Conservation (phyloP, 2,329 filamentous ascomycete species). For the Penicillium oxalicum region DNA sequence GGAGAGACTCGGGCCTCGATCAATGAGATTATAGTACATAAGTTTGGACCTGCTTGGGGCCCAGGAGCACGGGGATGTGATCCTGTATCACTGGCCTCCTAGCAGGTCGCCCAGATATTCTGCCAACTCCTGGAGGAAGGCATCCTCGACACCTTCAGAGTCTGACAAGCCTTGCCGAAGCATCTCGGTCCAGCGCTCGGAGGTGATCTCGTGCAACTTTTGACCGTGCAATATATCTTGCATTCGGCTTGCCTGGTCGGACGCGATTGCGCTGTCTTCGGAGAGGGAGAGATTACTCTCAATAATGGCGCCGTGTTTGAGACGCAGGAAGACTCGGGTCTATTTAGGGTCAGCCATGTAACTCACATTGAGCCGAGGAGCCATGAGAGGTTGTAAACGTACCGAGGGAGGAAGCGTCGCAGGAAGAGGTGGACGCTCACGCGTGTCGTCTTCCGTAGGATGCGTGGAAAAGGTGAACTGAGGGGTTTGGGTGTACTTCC, state of each 20-base stretch:
- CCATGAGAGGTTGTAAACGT: conserved; percentile 18
- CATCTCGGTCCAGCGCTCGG: conserved; percentile 24
- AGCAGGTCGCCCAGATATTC: conserved; percentile 23
- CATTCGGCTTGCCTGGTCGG: conserved; percentile 29
- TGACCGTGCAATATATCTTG: conserved; percentile 33
- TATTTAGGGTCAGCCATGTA: conserved; percentile 12
- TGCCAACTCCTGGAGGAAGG: conserved; percentile 19
- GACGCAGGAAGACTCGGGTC: conserved; percentile 39
- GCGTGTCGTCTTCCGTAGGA: conserved; percentile 54
- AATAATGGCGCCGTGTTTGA: conserved; percentile 38
- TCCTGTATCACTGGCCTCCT: conserved; percentile 14
- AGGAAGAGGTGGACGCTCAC: conserved; percentile 49
- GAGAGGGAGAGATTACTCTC: conserved; percentile 38
- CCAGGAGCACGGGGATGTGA: too few species aligned
- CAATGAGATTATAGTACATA: too few species aligned
- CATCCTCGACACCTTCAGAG: conserved; percentile 10
- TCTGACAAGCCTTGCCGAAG: conserved; percentile 16
- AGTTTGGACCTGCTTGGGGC: too few species aligned
- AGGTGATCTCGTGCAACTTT: conserved; percentile 46
- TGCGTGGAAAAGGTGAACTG: conserved; percentile 67
- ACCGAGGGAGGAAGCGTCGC: conserved; percentile 45
- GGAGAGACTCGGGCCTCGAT: too few species aligned
- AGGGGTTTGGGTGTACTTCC: conserved; percentile 82
- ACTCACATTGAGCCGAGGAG: neutral
- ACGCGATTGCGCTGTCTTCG: conserved; percentile 24